phyloP scores from a whole-genome alignment of 441 rosid genomes.

The Corymbia calophylla region DNA sequence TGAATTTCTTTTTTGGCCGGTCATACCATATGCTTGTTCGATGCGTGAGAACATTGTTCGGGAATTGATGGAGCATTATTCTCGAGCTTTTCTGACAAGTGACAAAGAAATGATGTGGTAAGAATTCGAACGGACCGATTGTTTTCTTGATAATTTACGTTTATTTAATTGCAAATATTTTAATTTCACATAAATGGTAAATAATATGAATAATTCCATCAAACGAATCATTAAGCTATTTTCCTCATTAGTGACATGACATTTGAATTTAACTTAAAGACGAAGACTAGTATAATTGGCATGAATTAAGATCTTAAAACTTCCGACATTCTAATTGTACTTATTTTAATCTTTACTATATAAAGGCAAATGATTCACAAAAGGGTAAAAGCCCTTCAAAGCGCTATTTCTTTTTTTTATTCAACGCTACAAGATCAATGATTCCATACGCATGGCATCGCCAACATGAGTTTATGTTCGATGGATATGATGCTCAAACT shows the following conservation, averaged over 20 bases:
- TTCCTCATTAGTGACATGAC: neutral
- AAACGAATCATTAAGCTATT: neutral
- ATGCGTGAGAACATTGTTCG: neutral
- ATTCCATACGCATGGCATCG: too few species aligned
- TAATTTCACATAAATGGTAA: neutral
- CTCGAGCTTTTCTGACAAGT: neutral
- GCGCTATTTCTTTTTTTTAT: too few species aligned
- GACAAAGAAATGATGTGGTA: neutral
- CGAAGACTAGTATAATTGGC: neutral
- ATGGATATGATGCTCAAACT: neutral
- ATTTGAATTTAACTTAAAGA: neutral
- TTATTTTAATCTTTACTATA: neutral
- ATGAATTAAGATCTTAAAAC: neutral
- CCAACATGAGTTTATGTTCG: too few species aligned
- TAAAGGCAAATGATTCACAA: neutral
- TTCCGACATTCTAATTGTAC: neutral
- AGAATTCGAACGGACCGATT: neutral
- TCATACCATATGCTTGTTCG: neutral
- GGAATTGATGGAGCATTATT: neutral
- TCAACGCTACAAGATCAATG: too few species aligned
- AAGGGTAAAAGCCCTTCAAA: too few species aligned
- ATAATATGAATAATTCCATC: neutral
- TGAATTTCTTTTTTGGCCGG: neutral
- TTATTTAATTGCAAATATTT: neutral
- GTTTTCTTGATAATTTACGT: neutral